A percentile compares a stretch with the other conserved stretches of the same genome.
Conservation (phyloP, 768 basidiomycete genomes). For the Dendrothele bispora region DNA sequence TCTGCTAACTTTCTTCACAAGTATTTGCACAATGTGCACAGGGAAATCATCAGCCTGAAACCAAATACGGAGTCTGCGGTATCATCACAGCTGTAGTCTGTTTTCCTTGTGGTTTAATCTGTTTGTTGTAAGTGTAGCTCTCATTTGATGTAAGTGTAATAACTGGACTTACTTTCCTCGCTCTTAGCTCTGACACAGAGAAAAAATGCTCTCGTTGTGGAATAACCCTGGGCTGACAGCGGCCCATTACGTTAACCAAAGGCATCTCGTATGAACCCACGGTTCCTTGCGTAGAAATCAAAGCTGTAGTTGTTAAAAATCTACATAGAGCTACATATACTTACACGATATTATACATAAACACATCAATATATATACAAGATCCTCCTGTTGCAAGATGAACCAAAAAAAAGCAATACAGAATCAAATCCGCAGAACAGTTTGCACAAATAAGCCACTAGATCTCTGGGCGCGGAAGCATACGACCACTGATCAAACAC, state of each 20-base stretch:
- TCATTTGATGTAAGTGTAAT: not conserved
- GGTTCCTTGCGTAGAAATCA: not conserved
- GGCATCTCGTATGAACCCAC: not conserved
- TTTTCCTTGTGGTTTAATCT: slow-evolving; percentile 28
- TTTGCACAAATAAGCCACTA: not conserved
- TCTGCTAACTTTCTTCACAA: slow-evolving; percentile 4
- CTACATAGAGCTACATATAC: not conserved
- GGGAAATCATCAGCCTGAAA: slow-evolving; percentile 21
- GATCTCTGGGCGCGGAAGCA: slow-evolving; percentile 31
- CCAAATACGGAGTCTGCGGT: slow-evolving; percentile 19
- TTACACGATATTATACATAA: no score
- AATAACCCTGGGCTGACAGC: slow-evolving; percentile 17
- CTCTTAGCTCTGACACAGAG: slow-evolving; percentile 27
- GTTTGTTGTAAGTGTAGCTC: slow-evolving; percentile 22
- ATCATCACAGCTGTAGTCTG: slow-evolving; percentile 21
- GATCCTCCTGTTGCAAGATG: not conserved
- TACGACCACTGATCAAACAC: slow-evolving; percentile 64
- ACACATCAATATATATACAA: not conserved
- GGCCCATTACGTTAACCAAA: not conserved
- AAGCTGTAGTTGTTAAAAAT: not conserved
- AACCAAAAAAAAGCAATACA: not conserved
- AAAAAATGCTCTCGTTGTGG: slow-evolving; percentile 32
- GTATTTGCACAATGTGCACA: slow-evolving; percentile 25
- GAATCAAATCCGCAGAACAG: not conserved
- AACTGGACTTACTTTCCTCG: not conserved